A percentile compares a stretch with the other conserved stretches of the same genome.
Conservation (phyloP, 257 asterid species). For the Ophiorrhiza pumila region DNA sequence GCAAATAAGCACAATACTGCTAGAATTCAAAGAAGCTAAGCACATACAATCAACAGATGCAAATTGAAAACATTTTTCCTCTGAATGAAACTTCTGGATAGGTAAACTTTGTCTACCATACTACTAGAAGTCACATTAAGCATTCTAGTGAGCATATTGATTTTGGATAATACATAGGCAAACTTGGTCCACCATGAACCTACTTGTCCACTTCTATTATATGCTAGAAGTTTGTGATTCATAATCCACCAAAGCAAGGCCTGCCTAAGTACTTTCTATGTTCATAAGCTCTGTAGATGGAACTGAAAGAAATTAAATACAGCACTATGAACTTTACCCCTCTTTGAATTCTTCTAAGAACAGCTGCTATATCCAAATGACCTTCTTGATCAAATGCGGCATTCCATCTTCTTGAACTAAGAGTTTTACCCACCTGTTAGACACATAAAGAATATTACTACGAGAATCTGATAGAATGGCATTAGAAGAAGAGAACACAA, state of each 20-base stretch:
- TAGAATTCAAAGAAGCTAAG: constrained; percentile 15
- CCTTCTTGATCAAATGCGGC: constrained; percentile 83
- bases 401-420: constrained; percentile 94
- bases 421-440: constrained; percentile 80
- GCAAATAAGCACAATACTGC: constrained; percentile 23
- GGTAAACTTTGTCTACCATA: not conserved
- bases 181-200: not conserved
- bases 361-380: constrained; percentile 85
- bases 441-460: not conserved
- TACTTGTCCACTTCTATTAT: not conserved
- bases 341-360: constrained; percentile 90
- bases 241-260: not conserved
- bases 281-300: not conserved
- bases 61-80: not conserved
- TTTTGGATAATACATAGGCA: not conserved
- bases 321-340: constrained; percentile 55
- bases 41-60: not conserved
- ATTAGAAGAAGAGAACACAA: not conserved
- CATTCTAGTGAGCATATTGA: not conserved
- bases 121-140: not conserved
- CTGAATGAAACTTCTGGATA: not conserved
- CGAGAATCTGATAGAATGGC: not conserved
- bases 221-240: not conserved
- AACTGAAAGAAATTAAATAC: constrained; percentile 13
- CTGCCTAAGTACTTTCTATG: not conserved